These are phyloP conservation scores for Gilbertella persicaria DNA, from an alignment of 371 early-diverging fungal genomes.

Conservation along the genomic window DNA sequence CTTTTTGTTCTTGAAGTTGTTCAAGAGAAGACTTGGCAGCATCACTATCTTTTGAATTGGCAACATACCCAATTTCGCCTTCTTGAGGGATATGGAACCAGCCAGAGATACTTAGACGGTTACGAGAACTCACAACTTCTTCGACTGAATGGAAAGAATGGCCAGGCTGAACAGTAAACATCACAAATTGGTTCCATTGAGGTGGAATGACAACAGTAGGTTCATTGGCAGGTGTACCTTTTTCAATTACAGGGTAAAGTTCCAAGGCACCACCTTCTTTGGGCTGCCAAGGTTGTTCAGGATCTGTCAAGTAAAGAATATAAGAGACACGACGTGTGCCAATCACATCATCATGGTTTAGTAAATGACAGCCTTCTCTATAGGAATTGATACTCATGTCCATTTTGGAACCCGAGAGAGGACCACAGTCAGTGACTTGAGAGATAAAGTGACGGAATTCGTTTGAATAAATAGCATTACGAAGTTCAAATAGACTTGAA, in stretches of 20 bases:
- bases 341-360: slow-evolving; percentile 84
- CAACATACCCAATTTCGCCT: slow-evolving; percentile 60
- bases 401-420: slow-evolving; percentile 59
- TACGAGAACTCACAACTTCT: slow-evolving; percentile 64
- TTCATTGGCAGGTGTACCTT: slow-evolving; percentile 62
- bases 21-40: slow-evolving; percentile 54
- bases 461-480: slow-evolving; percentile 71
- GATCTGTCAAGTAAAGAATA: slow-evolving; percentile 66
- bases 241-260: slow-evolving; percentile 66
- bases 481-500: slow-evolving; percentile 54
- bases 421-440: slow-evolving; percentile 68
- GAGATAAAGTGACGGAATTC: slow-evolving; percentile 70
- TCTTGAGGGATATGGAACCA: slow-evolving; percentile 78
- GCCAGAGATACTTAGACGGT: slow-evolving; percentile 70
- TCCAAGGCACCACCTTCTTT: slow-evolving; percentile 74
- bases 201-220: slow-evolving; percentile 65
- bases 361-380: slow-evolving; percentile 68
- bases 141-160: slow-evolving; percentile 81
- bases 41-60: slow-evolving; percentile 25
- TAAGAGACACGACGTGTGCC: slow-evolving; percentile 75
- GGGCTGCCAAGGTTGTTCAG: slow-evolving; percentile 65
- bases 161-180: slow-evolving; percentile 81
- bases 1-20: slow-evolving; percentile 21
- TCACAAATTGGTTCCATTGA: slow-evolving; percentile 75
- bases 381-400: slow-evolving; percentile 72